Evolutionary conservation across 192 early-diverging fungal genomes (phyloP), one percentile per base, ranked within the genome.

Genomic region (Rhizophlyctis rosea): DNA sequence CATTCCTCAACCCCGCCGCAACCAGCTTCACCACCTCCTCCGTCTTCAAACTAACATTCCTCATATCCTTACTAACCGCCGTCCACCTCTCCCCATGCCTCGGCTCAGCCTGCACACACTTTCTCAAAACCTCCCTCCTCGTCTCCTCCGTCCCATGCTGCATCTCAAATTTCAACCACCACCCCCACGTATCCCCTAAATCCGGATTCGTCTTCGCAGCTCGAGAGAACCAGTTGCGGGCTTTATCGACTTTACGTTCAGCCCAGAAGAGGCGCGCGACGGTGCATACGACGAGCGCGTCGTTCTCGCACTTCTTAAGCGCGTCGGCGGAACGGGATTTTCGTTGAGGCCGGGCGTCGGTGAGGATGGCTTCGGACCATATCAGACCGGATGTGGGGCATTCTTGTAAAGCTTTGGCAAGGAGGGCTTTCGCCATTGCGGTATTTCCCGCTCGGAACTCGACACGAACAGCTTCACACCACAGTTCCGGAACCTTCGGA

Each of bases 181-280:
- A 99, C 13, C 91, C 95, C 90, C 91, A 99, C 1, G 87, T 79
- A 68, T 99, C 97, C 4, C 97, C 97, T 3, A 84, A 72, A 69
- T 98, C 91, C 1, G 90, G 79, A 62, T 97, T 90, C 3, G 85
- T 87, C 47, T 87, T 84, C 3, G 86, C 77, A 0, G 95, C 91
- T 25, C 92, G 83, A 53, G 76, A 68, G 64, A 98, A 96, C 97
- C 97, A 99, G 31, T 78, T 82, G 23, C 95, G 68, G 5, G 95
- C 94, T 76, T 98, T 99, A 23, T 96, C 97, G 2, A 88, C 67
- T 60, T 95, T 94, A 23, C 92, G 77, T 70, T 99, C 97, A 0
- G 81, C 68, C 95, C 94, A 96, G 64, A 99, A 98, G 36, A 98
- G 67, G 5, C 94, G 73, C 0, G 95, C 95, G 1, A 98, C 88